Conservation (phyloP, 2,329 filamentous ascomycete species). For the Colletotrichum lentis region DNA sequence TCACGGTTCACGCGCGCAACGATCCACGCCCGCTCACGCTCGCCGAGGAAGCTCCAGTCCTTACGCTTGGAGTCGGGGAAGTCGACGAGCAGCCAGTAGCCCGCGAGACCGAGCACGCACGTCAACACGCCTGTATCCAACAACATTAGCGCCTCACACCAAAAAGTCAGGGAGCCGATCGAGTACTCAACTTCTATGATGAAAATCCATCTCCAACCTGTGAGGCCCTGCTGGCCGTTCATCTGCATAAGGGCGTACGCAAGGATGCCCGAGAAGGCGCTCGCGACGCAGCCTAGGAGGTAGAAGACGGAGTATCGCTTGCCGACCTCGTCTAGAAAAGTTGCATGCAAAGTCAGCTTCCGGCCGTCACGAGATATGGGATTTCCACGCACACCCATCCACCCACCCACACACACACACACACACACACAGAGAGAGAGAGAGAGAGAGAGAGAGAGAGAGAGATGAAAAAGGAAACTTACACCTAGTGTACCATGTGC, state of each 20-base stretch:
- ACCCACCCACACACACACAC: too few species aligned
- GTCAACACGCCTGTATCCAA: conserved; percentile 60
- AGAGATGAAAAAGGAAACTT: conserved; percentile 45
- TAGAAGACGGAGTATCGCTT: conserved; percentile 76
- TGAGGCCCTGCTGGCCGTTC: conserved; percentile 61
- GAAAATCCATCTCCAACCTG: conserved; percentile 75
- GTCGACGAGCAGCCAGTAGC: conserved; percentile 69
- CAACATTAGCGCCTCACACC: too few species aligned
- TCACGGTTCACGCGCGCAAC: conserved; percentile 64
- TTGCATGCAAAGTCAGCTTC: neutral
- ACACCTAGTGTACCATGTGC: conserved; percentile 76
- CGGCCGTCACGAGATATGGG: neutral
- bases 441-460: too few species aligned
- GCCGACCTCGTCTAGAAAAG: conserved; percentile 67
- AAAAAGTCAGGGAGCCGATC: neutral
- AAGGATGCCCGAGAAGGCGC: conserved; percentile 73
- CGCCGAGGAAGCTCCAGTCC: conserved; percentile 62
- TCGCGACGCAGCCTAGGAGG: conserved; percentile 71
- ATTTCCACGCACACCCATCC: neutral
- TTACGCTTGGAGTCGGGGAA: conserved; percentile 66
- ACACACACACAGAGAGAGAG: too few species aligned
- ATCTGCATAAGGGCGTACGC: conserved; percentile 75
- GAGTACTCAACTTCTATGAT: conserved; percentile 44
- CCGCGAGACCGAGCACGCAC: conserved; percentile 56
- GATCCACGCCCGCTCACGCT: conserved; percentile 61